These are phyloP conservation scores for Vigna unguiculata DNA, from an alignment of 306 rosid species.

Conservation along the genomic window DNA sequence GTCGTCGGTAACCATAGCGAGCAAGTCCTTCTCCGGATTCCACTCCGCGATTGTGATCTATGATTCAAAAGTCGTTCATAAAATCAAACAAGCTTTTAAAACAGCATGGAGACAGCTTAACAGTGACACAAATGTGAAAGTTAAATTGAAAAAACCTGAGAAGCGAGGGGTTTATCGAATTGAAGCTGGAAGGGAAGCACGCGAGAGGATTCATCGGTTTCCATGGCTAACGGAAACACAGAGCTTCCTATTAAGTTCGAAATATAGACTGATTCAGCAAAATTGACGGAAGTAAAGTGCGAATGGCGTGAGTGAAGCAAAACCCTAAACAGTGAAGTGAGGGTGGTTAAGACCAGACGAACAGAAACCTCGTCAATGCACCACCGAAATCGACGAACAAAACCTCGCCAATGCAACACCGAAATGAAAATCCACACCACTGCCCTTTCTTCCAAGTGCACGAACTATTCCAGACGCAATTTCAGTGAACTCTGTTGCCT, in stretches of 20 bases:
- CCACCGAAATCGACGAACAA: too few relatives aligned
- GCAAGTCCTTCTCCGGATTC: conserved; percentile 98
- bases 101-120: background rate
- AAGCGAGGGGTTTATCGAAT: conserved; percentile 86
- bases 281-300: background rate
- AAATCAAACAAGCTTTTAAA: conserved; percentile 19
- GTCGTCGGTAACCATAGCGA: conserved; percentile 95
- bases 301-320: conserved; percentile 20
- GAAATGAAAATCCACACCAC: too few relatives aligned
- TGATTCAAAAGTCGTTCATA: conserved; percentile 33
- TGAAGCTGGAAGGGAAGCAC: conserved; percentile 92
- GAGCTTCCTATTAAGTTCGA: conserved; percentile 20
- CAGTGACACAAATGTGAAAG: background rate
- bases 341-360: background rate
- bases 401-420: too few relatives aligned
- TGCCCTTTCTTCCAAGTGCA: too few relatives aligned
- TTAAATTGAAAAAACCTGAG: conserved; percentile 59
- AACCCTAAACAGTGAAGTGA: conserved; percentile 41
- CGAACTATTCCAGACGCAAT: too few relatives aligned
- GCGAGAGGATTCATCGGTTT: conserved; percentile 71
- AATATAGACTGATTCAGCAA: conserved; percentile 14
- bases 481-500: too few relatives aligned
- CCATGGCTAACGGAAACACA: conserved; percentile 53
- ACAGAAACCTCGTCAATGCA: too few relatives aligned
- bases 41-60: conserved; percentile 89